Evolutionary conservation across 1,139 yeast species (phyloP).

Genomic region (Neolecta irregularis): DNA sequence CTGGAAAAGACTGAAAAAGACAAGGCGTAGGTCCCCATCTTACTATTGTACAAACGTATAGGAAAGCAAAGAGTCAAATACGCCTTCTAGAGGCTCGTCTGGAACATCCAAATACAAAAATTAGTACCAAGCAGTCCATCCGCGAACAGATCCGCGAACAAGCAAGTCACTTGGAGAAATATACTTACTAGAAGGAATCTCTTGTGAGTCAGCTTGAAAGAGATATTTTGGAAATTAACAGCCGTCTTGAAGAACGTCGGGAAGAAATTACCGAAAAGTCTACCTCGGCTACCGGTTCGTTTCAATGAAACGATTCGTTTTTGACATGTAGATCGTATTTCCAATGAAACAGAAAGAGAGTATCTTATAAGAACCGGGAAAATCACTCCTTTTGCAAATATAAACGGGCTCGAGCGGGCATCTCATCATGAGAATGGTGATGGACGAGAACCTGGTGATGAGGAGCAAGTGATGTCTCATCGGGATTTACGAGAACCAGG

Average conservation of each 20-base stretch:
- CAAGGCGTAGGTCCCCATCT: constrained; percentile 20
- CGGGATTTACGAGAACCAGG: constrained; percentile 35
- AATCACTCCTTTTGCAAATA: constrained; percentile 81
- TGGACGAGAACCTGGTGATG: constrained; percentile 4
- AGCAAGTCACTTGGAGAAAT: too few species aligned
- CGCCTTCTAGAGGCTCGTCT: too few species aligned
- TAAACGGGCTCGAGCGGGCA: constrained; percentile 24
- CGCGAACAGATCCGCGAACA: too few species aligned
- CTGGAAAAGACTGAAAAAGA: constrained; percentile 46
- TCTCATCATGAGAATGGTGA: constrained; percentile 6
- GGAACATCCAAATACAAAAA: too few species aligned
- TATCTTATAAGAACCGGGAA: constrained; percentile 77
- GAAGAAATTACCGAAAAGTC: constrained; percentile 6
- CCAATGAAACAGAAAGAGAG: constrained; percentile 66
- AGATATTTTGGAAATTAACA: constrained; percentile 54
- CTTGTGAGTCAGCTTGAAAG: constrained; percentile 27
- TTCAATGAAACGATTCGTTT: constrained; percentile 12
- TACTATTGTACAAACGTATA: too few species aligned
- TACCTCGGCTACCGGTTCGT: constrained; percentile 11
- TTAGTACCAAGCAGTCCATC: too few species aligned
- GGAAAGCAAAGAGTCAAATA: too few species aligned
- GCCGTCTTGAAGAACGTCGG: constrained; percentile 30
- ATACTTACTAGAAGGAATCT: background rate
- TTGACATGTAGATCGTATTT: constrained; percentile 25
- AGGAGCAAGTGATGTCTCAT: constrained; percentile 23